These are phyloP conservation scores for Aspergillus quadrilineatus DNA, from an alignment of 2,329 filamentous ascomycete species.

Conservation along the genomic window DNA sequence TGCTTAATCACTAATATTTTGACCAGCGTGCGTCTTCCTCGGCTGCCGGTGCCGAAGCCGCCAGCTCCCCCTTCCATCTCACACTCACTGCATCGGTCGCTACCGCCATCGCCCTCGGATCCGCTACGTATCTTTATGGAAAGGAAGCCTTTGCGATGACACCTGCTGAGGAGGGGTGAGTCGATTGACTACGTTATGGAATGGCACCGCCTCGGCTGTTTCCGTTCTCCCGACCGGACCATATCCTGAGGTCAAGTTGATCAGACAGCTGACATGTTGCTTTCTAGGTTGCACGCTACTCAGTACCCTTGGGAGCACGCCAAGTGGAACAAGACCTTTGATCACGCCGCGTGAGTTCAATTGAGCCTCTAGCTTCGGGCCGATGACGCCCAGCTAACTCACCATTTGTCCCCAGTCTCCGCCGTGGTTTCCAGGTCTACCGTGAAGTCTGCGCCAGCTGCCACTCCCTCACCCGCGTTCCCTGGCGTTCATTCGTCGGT, in stretches of 20 bases:
- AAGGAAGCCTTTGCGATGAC: slow-evolving; percentile 84
- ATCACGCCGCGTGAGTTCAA: slow-evolving; percentile 83
- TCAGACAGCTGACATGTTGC: slow-evolving; percentile 28
- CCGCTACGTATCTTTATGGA: slow-evolving; percentile 90
- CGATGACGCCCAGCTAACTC: slow-evolving; percentile 19
- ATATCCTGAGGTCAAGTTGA: slow-evolving; percentile 22
- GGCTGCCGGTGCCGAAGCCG: slow-evolving; percentile 65
- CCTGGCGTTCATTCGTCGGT: slow-evolving; percentile 90
- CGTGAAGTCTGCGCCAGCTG: slow-evolving; percentile 96
- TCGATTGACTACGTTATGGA: slow-evolving; percentile 31
- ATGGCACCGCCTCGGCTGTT: slow-evolving; percentile 16
- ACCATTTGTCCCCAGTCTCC: slow-evolving; percentile 64
- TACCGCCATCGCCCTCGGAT: slow-evolving; percentile 81
- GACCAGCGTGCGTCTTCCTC: slow-evolving; percentile 67
- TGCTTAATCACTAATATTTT: slow-evolving; percentile 33
- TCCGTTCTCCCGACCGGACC: slow-evolving; percentile 26
- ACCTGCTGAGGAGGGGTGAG: slow-evolving; percentile 97
- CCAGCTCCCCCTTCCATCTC: slow-evolving; percentile 74
- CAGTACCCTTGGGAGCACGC: slow-evolving; percentile 94
- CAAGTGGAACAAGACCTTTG: slow-evolving; percentile 91
- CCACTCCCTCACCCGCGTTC: slow-evolving; percentile 92
- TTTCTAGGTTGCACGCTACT: slow-evolving; percentile 78
- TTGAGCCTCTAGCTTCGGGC: slow-evolving; percentile 10
- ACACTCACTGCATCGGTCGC: slow-evolving; percentile 85
- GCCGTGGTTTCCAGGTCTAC: slow-evolving; percentile 99